Conservation (phyloP, 2,329 filamentous ascomycete species). For the Aspergillus felis region DNA sequence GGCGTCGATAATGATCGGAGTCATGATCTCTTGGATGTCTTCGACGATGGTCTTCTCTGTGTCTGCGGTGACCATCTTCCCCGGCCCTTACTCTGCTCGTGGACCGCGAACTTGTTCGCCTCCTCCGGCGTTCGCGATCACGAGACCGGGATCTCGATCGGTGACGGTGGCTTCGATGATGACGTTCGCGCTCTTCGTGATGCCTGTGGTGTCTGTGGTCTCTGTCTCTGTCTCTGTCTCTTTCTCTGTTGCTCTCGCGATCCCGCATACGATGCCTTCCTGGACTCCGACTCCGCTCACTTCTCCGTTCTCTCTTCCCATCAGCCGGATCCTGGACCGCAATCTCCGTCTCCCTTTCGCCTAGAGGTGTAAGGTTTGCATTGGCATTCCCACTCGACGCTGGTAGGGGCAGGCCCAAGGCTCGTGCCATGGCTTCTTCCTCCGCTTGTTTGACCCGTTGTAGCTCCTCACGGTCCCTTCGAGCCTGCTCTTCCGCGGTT, state of each 20-base stretch:
- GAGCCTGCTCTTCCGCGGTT: conserved; percentile 42
- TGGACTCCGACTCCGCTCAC: conserved; percentile 33
- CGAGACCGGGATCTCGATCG: conserved; percentile 27
- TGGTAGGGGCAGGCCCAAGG: conserved; percentile 73
- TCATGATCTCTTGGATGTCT: conserved; percentile 26
- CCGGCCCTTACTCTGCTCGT: conserved; percentile 25
- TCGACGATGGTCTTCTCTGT: conserved; percentile 23
- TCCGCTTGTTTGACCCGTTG: conserved; percentile 83
- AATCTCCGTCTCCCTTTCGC: conserved; percentile 56
- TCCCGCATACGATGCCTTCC: conserved; percentile 28
- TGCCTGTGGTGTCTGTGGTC: conserved; percentile 46
- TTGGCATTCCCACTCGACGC: conserved; percentile 58
- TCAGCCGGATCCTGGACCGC: conserved; percentile 44
- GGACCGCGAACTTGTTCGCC: conserved; percentile 25
- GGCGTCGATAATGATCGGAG: conserved; percentile 20
- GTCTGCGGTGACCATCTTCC: conserved; percentile 21
- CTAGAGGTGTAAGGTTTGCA: conserved; percentile 59
- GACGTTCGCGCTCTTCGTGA: conserved; percentile 28
- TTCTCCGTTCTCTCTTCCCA: conserved; percentile 25
- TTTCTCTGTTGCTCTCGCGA: conserved; percentile 23
- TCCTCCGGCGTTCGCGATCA: conserved; percentile 23
- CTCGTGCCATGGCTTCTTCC: conserved; percentile 81
- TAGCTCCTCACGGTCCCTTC: conserved; percentile 69
- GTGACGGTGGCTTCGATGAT: conserved; percentile 31
- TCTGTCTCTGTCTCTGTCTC: conserved; percentile 31